Base-by-base conservation (phyloP, 441 rosid genomes). In the Eruca vesicaria region DNA sequence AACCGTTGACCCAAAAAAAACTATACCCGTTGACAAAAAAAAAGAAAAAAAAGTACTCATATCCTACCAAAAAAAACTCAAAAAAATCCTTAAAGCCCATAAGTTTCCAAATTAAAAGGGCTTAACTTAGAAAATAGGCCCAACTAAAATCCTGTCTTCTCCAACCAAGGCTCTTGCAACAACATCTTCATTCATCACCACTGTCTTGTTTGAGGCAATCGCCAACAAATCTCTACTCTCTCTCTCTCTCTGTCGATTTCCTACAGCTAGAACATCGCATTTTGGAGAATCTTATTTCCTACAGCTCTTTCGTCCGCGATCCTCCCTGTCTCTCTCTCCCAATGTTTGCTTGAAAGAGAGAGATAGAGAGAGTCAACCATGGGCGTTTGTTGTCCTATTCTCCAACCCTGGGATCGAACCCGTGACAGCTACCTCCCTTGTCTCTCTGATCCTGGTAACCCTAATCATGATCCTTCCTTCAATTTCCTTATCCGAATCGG, bases 401-500 rank as follows among this genome's bases (percentile, higher is more conserved):
- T 77, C 18, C 80, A 33, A 71, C 80, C 76, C 0, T 70, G 69
- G 76, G 80, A 70, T 71, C 76, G 57, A 70, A 5, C 80, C 2
- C 72, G 15, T 0, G 29, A 77, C 23, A 71, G 53, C 38, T 66
- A 35, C 59, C 63, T 36, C 73, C 97, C 99, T 59, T 93, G 97
- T 63, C 91, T 96, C 79, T 81, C 91, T 58, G 97, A 96, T 86
- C 93, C 99, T 41, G 91, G 99, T 91, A 50, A 81, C 36, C 9
- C 60, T 60, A 6, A 53, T 7, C 1, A 59, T 45, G 31, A 7
- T 6, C 48, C 18, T 31, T 71, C 5, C 29, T 18, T 4, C 2
- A 28, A 7, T 28, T 19, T 50, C 6, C 7, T 41, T 10, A 5
- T 31, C 7, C 15, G 1, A 57, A 66, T 52, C 55, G 16, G 38